A percentile compares a stretch with the other conserved stretches of the same genome.
Conservation (phyloP, 495 filamentous ascomycete species). For the Aspergillus ellipticus region DNA sequence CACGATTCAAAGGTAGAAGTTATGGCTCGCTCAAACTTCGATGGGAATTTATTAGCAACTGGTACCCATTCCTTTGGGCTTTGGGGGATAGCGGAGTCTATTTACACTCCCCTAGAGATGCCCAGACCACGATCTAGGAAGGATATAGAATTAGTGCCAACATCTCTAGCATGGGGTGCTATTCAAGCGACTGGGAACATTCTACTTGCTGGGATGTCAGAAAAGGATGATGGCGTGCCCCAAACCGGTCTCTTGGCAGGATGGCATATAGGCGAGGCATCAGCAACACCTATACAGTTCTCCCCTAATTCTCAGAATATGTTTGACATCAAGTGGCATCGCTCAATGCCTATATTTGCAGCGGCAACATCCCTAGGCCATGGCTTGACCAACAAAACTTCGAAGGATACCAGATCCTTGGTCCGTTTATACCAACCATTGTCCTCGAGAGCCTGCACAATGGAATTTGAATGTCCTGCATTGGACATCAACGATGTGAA, state of each 20-base stretch:
- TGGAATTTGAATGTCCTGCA: slow-evolving; percentile 66
- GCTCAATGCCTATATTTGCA: slow-evolving; percentile 52
- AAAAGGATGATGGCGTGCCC: slow-evolving; percentile 51
- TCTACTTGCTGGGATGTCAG: slow-evolving; percentile 74
- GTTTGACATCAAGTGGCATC: slow-evolving; percentile 80
- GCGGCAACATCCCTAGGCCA: slow-evolving; percentile 47
- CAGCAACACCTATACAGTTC: slow-evolving; percentile 40
- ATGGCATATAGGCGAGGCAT: slow-evolving; percentile 58
- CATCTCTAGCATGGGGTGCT: slow-evolving; percentile 70
- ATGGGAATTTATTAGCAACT: slow-evolving; percentile 47
- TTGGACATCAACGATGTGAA: slow-evolving; percentile 85
- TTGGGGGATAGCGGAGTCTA: slow-evolving; percentile 23
- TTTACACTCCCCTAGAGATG: slow-evolving; percentile 16
- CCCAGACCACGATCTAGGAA: slow-evolving; percentile 30
- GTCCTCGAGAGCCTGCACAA: slow-evolving; percentile 17
- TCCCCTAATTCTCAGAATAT: slow-evolving; percentile 61
- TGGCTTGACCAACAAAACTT: slow-evolving; percentile 23
- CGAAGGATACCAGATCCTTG: slow-evolving; percentile 41
- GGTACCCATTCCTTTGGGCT: slow-evolving; percentile 36
- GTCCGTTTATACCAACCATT: slow-evolving; percentile 51
- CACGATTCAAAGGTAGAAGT: slow-evolving; percentile 71
- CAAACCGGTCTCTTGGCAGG: slow-evolving; percentile 66
- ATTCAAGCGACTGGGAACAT: slow-evolving; percentile 46
- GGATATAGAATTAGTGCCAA: slow-evolving; percentile 57
- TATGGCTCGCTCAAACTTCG: slow-evolving; percentile 53